Conservation (phyloP, 805 yeast genomes). For the Candida loeiensis region DNA sequence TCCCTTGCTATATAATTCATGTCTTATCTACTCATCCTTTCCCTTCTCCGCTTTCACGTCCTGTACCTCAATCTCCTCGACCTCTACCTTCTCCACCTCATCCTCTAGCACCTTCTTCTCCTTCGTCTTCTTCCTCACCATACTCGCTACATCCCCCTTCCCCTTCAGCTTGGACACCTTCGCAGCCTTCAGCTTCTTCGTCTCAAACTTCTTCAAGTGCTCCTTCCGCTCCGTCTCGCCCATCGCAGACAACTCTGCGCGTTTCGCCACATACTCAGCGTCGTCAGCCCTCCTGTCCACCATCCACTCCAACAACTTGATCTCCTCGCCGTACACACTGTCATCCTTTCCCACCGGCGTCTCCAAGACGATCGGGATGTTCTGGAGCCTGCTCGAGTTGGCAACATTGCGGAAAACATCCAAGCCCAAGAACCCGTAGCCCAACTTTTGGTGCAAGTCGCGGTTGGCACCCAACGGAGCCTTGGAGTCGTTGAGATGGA, state of each 20-base stretch:
- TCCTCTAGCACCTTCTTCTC: not conserved
- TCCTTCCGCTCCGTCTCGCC: constrained; percentile 74
- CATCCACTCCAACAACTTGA: constrained; percentile 79
- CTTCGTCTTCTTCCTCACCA: constrained; percentile 3
- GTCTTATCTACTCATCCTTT: not conserved
- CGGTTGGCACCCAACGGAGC: constrained; percentile 88
- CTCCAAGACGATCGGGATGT: constrained; percentile 79
- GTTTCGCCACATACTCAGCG: constrained; percentile 48
- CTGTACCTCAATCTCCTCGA: not conserved
- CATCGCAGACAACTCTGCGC: constrained; percentile 44
- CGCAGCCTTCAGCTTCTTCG: constrained; percentile 13
- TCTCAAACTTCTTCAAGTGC: constrained; percentile 62
- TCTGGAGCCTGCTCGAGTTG: constrained; percentile 57
- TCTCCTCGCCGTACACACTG: constrained; percentile 70
- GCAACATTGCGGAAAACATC: constrained; percentile 79
- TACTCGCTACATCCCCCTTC: constrained; percentile 7
- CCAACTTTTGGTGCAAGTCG: constrained; percentile 87
- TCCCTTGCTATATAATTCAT: not conserved
- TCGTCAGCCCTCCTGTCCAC: constrained; percentile 55
- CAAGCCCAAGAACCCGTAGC: constrained; percentile 84
- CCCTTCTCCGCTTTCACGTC: not conserved
- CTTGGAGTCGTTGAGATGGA: constrained; percentile 93
- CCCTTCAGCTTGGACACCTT: constrained; percentile 17
- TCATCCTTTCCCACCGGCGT: constrained; percentile 76
- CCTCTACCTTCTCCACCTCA: not conserved